Evolutionary conservation across 306 rosid genomes (phyloP).

Genomic region (Citrullus colocynthis): DNA sequence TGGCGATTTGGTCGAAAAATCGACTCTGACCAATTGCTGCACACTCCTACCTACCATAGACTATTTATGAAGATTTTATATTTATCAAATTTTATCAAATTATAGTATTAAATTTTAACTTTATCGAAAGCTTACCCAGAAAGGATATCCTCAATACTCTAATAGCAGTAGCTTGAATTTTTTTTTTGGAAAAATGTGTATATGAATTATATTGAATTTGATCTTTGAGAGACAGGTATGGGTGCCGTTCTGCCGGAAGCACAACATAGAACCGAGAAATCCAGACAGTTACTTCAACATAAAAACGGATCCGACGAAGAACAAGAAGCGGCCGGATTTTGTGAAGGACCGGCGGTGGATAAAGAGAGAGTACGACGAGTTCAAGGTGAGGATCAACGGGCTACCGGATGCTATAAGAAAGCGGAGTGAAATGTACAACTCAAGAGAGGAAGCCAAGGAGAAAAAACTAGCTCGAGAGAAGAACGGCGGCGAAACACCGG

Average conservation of each 20-base stretch:
- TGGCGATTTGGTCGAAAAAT: no score
- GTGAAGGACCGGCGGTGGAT: slow-evolving; percentile 84
- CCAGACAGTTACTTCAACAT: slow-evolving; percentile 68
- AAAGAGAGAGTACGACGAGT: slow-evolving; percentile 86
- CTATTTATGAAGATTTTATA: no score
- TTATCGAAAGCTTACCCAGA: no score
- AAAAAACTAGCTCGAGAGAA: slow-evolving; percentile 35
- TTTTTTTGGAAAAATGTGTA: no score
- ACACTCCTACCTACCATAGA: no score
- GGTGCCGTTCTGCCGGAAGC: slow-evolving; percentile 86
- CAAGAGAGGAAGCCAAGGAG: slow-evolving; percentile 48
- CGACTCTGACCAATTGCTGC: no score
- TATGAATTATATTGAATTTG: no score
- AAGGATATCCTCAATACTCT: no score
- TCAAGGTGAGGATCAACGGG: slow-evolving; percentile 78
- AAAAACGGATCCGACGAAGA: slow-evolving; percentile 65
- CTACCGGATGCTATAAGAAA: slow-evolving; percentile 45
- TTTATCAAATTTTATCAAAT: no score
- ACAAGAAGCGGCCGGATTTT: slow-evolving; percentile 62
- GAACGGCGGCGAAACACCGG: slow-evolving; percentile 35
- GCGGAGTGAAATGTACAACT: slow-evolving; percentile 38
- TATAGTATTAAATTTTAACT: no score
- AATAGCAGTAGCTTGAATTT: no score
- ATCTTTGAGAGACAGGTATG: slow-evolving; percentile 31
- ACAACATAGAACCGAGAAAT: slow-evolving; percentile 64